Evolutionary conservation across 164 flowering plant genomes (phyloP).

Genomic region (Nelumbo lutea): DNA sequence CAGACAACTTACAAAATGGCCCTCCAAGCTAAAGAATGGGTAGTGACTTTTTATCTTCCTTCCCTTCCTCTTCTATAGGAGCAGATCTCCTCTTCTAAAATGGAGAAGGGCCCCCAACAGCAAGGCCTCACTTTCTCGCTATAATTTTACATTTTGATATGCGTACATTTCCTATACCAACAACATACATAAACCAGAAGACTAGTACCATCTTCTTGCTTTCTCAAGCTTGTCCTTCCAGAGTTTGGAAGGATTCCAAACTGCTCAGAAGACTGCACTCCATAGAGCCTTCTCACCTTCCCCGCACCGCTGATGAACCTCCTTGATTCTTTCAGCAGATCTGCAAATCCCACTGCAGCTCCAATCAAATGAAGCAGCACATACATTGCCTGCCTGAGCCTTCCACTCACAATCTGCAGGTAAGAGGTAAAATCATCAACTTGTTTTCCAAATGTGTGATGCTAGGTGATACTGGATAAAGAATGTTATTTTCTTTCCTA

Average conservation of each 20-base stretch:
- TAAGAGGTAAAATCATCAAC: background rate
- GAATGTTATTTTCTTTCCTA: background rate
- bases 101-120: slow-evolving; percentile 21
- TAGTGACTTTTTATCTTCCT: slow-evolving; percentile 4
- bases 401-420: slow-evolving; percentile 72
- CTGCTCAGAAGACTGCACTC: slow-evolving; percentile 41
- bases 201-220: background rate
- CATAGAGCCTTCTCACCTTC: slow-evolving; percentile 66
- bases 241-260: slow-evolving; percentile 24
- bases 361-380: slow-evolving; percentile 86
- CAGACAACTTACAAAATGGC: slow-evolving; percentile 28
- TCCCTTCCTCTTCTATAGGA: slow-evolving; percentile 10
- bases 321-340: slow-evolving; percentile 68
- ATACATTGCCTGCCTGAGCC: slow-evolving; percentile 68
- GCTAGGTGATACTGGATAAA: background rate
- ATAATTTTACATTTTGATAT: slow-evolving; percentile 2
- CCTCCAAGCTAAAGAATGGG: slow-evolving; percentile 27
- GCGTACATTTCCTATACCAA: slow-evolving; percentile 16
- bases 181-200: slow-evolving; percentile 1
- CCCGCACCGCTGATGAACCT: slow-evolving; percentile 67
- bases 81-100: slow-evolving; percentile 31
- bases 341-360: slow-evolving; percentile 75
- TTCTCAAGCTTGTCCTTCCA: slow-evolving; percentile 10
- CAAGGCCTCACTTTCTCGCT: slow-evolving; percentile 18
- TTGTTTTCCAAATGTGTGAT: no score